These are phyloP conservation scores for Colletotrichum tanaceti DNA, from an alignment of 2,329 filamentous ascomycete species.

Conservation along the genomic window DNA sequence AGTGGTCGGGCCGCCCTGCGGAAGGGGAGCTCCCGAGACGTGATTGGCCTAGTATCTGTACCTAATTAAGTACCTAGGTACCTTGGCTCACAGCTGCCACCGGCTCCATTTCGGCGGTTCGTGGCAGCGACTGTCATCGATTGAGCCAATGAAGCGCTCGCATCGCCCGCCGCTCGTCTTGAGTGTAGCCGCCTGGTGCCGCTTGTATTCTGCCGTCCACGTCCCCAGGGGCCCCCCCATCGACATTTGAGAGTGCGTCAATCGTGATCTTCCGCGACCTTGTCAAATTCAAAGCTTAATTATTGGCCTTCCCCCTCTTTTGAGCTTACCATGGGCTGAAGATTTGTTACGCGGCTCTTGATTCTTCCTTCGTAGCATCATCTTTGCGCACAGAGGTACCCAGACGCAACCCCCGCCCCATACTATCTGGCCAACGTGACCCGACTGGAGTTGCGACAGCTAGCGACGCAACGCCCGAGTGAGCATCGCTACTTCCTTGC, in stretches of 20 bases:
- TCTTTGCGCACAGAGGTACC: conserved; percentile 29
- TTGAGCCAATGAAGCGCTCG: conserved; percentile 22
- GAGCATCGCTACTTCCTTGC: conserved; percentile 11
- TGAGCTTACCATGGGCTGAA: conserved; percentile 14
- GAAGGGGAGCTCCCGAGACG: neutral
- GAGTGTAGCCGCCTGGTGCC: conserved; percentile 5
- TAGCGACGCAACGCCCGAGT: conserved; percentile 4
- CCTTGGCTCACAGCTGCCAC: neutral
- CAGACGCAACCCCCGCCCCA: conserved; percentile 8
- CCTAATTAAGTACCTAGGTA: no score
- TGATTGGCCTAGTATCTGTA: conserved; percentile 8
- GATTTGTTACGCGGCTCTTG: neutral
- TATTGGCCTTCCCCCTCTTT: neutral
- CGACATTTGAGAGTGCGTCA: conserved; percentile 4
- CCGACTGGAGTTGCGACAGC: conserved; percentile 6
- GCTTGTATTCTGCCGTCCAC: conserved; percentile 25
- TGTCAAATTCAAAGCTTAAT: neutral
- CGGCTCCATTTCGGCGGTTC: conserved; percentile 21
- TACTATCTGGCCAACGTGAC: conserved; percentile 1
- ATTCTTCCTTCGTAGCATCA: conserved; percentile 29
- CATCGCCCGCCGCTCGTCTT: neutral
- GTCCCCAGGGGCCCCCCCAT: neutral
- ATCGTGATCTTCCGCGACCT: conserved; percentile 9
- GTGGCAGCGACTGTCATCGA: conserved; percentile 2
- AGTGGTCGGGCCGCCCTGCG: conserved; percentile 35